Percentiles rank a stretch among this genome's conserved stretches.
Conservation (phyloP, 805 yeast species). For the Millerozyma miso region DNA sequence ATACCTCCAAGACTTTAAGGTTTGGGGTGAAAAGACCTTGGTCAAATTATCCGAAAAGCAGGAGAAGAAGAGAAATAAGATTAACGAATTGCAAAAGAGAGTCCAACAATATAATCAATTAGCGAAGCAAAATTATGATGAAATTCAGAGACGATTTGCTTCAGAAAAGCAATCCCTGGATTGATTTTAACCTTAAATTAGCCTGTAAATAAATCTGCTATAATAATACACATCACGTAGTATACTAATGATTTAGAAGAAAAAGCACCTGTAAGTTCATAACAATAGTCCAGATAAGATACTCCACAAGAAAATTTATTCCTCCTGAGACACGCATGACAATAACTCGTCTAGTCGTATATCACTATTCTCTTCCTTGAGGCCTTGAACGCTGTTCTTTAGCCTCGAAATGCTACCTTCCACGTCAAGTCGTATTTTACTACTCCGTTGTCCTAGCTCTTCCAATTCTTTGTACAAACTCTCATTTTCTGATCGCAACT, state of each 20-base stretch:
- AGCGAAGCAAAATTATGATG: constrained; percentile 33
- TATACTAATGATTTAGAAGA: background rate
- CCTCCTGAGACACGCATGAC: constrained; percentile 6
- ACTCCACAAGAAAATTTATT: background rate
- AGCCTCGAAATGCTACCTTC: constrained; percentile 17
- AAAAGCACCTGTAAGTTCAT: background rate
- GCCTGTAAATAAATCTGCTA: background rate
- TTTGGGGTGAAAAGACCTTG: constrained; percentile 71
- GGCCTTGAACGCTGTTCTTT: constrained; percentile 15
- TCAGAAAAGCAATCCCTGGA: background rate
- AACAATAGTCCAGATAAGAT: background rate
- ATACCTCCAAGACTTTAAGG: constrained; percentile 72
- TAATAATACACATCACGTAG: background rate
- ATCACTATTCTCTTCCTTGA: constrained; percentile 15
- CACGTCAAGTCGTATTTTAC: constrained; percentile 16
- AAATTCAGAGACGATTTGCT: constrained; percentile 5
- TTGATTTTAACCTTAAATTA: background rate
- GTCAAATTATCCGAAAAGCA: constrained; percentile 44
- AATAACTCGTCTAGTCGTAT: constrained; percentile 22
- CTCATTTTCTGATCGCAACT: constrained; percentile 31
- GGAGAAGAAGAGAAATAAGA: constrained; percentile 25
- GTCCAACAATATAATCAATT: constrained; percentile 34
- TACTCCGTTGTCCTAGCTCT: constrained; percentile 16
- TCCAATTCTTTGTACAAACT: constrained; percentile 22
- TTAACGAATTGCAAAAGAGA: constrained; percentile 34